These are phyloP conservation scores for Mayamaea pseudoterrestris DNA, from an alignment of 108 stramenopile genomes.

Conservation along the genomic window DNA sequence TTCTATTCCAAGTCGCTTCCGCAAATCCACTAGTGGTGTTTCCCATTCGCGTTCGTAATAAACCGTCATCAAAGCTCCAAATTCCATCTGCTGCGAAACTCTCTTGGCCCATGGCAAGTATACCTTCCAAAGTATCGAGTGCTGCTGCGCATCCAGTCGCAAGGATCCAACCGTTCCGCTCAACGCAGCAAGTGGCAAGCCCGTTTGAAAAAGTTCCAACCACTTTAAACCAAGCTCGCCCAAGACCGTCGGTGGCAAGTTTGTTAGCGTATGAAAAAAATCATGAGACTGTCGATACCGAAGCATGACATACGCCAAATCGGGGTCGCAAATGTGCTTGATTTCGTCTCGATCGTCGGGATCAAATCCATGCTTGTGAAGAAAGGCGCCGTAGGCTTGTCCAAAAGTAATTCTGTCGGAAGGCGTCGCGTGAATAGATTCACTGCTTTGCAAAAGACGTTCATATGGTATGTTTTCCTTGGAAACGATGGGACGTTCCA, in stretches of 20 bases:
- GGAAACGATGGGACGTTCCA: constrained; percentile 55
- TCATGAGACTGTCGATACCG: constrained; percentile 94
- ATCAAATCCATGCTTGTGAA: constrained; percentile 75
- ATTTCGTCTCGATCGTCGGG: constrained; percentile 72
- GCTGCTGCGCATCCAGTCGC: constrained; percentile 20
- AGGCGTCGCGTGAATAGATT: constrained; percentile 8
- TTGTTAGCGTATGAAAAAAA: constrained; percentile 88
- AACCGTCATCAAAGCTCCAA: constrained; percentile 37
- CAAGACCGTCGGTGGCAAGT: constrained; percentile 86
- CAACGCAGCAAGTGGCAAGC: constrained; percentile 81
- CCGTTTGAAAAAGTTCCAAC: constrained; percentile 92
- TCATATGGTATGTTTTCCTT: constrained; percentile 36
- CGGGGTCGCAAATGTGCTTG: constrained; percentile 33
- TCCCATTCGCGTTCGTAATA: constrained; percentile 83
- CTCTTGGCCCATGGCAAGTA: constrained; percentile 76
- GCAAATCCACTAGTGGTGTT: constrained; percentile 52
- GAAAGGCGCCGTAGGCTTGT: constrained; percentile 72
- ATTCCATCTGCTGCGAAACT: constrained; percentile 13
- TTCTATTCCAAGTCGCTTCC: constrained; percentile 47
- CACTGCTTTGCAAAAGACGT: constrained; percentile 17
- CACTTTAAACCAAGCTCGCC: constrained; percentile 96
- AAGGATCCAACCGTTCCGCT: constrained; percentile 48
- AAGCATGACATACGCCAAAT: constrained; percentile 87
- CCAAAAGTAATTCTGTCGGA: constrained; percentile 61
- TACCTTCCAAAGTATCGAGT: constrained; percentile 24